phyloP scores from a whole-genome alignment of 495 filamentous ascomycete species.

The Aspergillus haitiensis region DNA sequence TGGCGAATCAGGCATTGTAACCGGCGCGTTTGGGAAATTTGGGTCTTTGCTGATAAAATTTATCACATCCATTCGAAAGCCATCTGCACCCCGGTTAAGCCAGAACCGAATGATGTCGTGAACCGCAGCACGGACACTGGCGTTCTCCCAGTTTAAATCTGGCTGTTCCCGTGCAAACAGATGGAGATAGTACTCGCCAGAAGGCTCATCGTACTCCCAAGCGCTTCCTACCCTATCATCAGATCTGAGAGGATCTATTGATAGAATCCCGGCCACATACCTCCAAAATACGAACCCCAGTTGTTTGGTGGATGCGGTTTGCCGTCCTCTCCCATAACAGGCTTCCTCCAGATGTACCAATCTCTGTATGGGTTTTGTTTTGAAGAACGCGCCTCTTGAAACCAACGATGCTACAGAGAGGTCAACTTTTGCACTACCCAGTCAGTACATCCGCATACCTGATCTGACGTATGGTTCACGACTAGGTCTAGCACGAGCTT shows the following conservation, averaged over 20 bases:
- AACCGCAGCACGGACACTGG: slow-evolving; percentile 46
- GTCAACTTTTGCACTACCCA: neutral
- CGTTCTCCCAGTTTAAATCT: slow-evolving; percentile 59
- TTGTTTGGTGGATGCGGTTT: slow-evolving; percentile 58
- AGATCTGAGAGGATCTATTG: neutral
- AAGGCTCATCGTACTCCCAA: slow-evolving; percentile 54
- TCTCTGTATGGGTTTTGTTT: slow-evolving; percentile 49
- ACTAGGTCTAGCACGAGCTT: slow-evolving; percentile 59
- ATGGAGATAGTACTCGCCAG: slow-evolving; percentile 54
- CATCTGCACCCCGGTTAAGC: slow-evolving; percentile 58
- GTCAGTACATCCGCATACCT: neutral
- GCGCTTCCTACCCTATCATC: slow-evolving; percentile 36
- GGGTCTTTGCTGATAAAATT: slow-evolving; percentile 62
- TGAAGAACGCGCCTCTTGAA: slow-evolving; percentile 51
- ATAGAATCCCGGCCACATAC: neutral
- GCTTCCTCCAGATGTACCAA: slow-evolving; percentile 61
- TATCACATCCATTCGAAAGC: slow-evolving; percentile 62
- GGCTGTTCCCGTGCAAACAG: slow-evolving; percentile 54
- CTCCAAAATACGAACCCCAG: slow-evolving; percentile 54
- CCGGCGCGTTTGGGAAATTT: slow-evolving; percentile 55
- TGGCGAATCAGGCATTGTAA: slow-evolving; percentile 38
- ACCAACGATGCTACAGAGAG: slow-evolving; percentile 54
- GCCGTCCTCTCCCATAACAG: slow-evolving; percentile 47
- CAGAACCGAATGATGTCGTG: slow-evolving; percentile 55
- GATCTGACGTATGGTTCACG: slow-evolving; percentile 56